Evolutionary conservation across 2,329 filamentous ascomycete species (phyloP).

Genomic region (Tolypocladium ovalisporum): DNA sequence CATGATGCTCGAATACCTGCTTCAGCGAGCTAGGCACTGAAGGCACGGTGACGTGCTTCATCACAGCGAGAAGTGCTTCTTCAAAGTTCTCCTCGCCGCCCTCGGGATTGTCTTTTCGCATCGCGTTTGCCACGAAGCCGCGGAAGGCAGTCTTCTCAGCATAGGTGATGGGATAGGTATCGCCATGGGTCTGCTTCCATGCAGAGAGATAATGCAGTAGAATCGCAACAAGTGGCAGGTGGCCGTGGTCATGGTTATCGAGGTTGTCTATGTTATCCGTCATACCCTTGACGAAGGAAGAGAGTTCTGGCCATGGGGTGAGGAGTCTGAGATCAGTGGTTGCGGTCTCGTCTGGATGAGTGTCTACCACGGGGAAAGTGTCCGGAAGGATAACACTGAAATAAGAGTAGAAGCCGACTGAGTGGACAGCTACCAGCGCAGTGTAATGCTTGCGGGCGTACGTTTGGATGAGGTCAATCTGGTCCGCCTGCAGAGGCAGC

Average conservation of each 20-base stretch:
- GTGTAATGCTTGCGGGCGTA: conserved; percentile 47
- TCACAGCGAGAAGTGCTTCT: conserved; percentile 75
- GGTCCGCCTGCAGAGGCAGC: conserved; percentile 33
- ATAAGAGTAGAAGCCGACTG: conserved; percentile 82
- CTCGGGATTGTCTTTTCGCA: conserved; percentile 64
- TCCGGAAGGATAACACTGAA: conserved; percentile 70
- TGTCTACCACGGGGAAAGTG: conserved; percentile 89
- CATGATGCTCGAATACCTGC: conserved; percentile 65
- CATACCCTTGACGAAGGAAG: conserved; percentile 53
- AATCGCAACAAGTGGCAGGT: conserved; percentile 78
- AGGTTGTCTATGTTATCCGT: conserved; percentile 59
- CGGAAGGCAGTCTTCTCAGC: conserved; percentile 81
- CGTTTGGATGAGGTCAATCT: conserved; percentile 31
- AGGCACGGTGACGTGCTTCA: conserved; percentile 70
- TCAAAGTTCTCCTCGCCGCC: conserved; percentile 96
- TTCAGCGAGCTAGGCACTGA: conserved; percentile 58
- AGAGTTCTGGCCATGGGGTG: conserved; percentile 75
- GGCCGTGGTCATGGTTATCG: conserved; percentile 74
- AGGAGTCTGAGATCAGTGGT: conserved; percentile 78
- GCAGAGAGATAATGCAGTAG: conserved; percentile 70
- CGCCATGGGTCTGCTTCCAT: conserved; percentile 66
- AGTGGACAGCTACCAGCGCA: conserved; percentile 74
- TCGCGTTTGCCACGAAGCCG: conserved; percentile 52
- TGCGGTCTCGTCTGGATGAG: conserved; percentile 79
- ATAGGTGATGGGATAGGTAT: conserved; percentile 60